Conservation (phyloP, 805 yeast genomes). For the Lipomyces yamanashiensis region DNA sequence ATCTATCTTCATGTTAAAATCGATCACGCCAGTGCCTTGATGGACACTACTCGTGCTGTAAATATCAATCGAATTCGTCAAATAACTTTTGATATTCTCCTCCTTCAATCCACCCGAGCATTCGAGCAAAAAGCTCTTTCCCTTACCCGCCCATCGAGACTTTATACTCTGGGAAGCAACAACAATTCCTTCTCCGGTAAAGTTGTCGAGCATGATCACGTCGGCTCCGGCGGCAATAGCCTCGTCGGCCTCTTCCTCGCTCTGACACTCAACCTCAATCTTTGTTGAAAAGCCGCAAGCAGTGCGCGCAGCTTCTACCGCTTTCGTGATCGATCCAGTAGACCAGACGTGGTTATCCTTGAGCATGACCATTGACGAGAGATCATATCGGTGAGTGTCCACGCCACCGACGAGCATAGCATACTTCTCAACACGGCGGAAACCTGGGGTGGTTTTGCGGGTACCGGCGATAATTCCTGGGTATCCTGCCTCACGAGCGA, state of each 20-base stretch:
- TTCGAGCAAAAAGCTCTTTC: conserved; percentile 67
- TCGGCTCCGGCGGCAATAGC: conserved; percentile 96
- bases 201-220: conserved; percentile 92
- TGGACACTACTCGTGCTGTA: conserved; percentile 91
- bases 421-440: conserved; percentile 84
- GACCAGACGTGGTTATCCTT: conserved; percentile 94
- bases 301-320: conserved; percentile 73
- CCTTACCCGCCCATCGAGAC: conserved; percentile 52
- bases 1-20: conserved; percentile 78
- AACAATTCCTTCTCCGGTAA: conserved; percentile 66
- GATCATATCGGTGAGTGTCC: conserved; percentile 89
- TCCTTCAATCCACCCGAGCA: conserved; percentile 90
- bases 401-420: conserved; percentile 96
- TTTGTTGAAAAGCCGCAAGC: conserved; percentile 89
- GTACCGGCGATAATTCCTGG: conserved; percentile 92
- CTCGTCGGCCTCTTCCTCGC: conserved; percentile 83
- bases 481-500: conserved; percentile 73
- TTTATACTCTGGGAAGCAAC: conserved; percentile 68
- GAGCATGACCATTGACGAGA: conserved; percentile 93
- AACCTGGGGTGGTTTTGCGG: conserved; percentile 96
- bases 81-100: conserved; percentile 64
- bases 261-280: conserved; percentile 90
- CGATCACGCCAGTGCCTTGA: conserved; percentile 85
- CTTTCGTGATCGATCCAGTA: conserved; percentile 87
- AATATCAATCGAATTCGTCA: conserved; percentile 81